phyloP scores from a whole-genome alignment of 2,329 filamentous ascomycete species.

The Davidsoniella virescens region DNA sequence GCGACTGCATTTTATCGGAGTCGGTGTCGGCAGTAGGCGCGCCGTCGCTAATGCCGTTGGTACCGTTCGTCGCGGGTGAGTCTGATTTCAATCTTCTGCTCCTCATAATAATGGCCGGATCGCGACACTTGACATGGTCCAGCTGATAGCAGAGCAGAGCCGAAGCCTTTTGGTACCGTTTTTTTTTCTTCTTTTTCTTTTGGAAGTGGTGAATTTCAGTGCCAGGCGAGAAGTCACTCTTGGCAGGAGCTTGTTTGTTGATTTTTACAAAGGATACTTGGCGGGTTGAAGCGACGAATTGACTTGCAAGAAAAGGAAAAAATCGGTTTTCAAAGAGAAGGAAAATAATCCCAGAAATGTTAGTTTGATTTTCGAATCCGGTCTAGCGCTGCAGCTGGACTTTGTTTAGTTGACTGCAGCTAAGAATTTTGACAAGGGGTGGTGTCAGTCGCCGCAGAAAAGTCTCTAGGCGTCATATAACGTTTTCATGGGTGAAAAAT shows the following conservation, averaged over 20 bases:
- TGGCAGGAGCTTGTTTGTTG: conserved; percentile 3
- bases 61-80: background rate
- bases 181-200: background rate
- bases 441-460: too few relatives aligned
- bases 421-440: too few relatives aligned
- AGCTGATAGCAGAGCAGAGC: background rate
- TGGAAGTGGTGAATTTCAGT: background rate
- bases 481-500: too few relatives aligned
- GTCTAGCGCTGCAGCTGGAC: too few relatives aligned
- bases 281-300: too few relatives aligned
- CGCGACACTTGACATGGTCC: conserved; percentile 4
- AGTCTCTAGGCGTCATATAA: too few relatives aligned
- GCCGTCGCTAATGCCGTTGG: background rate
- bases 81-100: conserved; percentile 6
- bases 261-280: too few relatives aligned
- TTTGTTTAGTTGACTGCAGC: too few relatives aligned
- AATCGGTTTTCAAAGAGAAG: too few relatives aligned
- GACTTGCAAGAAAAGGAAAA: too few relatives aligned
- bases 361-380: too few relatives aligned
- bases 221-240: background rate
- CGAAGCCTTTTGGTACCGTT: background rate
- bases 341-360: too few relatives aligned
- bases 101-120: conserved; percentile 6
- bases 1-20: background rate
- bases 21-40: background rate